These are phyloP conservation scores for Eucalyptus cloeziana DNA, from an alignment of 345 rosid genomes.

Conservation along the genomic window DNA sequence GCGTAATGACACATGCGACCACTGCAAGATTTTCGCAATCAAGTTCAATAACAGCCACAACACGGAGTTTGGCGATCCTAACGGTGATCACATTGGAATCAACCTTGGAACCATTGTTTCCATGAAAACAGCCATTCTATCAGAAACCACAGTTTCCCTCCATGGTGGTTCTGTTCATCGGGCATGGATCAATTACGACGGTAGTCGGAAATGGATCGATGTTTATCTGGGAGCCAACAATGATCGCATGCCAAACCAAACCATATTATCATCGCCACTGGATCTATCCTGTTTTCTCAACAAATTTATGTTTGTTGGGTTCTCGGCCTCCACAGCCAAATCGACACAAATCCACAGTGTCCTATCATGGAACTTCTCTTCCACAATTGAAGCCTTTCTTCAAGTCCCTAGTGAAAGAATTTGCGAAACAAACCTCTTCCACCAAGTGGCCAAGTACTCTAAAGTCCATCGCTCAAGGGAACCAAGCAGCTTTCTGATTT, in stretches of 20 bases:
- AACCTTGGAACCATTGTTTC: conserved; percentile 2
- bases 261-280: not conserved
- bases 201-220: conserved; percentile 1
- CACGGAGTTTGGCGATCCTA: not conserved
- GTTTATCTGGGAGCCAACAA: not conserved
- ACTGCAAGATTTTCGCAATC: not conserved
- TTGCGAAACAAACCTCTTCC: not conserved
- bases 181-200: conserved; percentile 5
- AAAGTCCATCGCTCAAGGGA: not conserved
- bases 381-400: not conserved
- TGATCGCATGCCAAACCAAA: not conserved
- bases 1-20: not conserved
- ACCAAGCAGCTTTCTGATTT: not conserved
- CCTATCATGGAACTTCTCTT: conserved; percentile 4
- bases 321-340: conserved; percentile 3
- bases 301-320: conserved; percentile 11
- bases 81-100: not conserved
- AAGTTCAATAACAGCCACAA: not conserved
- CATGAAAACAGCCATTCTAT: not conserved
- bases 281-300: not conserved
- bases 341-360: not conserved
- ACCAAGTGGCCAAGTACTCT: not conserved
- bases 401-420: not conserved
- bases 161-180: not conserved
- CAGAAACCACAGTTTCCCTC: not conserved